Evolutionary conservation across 2,329 filamentous ascomycete species (phyloP).

Genomic region (Neospermospora avenae): DNA sequence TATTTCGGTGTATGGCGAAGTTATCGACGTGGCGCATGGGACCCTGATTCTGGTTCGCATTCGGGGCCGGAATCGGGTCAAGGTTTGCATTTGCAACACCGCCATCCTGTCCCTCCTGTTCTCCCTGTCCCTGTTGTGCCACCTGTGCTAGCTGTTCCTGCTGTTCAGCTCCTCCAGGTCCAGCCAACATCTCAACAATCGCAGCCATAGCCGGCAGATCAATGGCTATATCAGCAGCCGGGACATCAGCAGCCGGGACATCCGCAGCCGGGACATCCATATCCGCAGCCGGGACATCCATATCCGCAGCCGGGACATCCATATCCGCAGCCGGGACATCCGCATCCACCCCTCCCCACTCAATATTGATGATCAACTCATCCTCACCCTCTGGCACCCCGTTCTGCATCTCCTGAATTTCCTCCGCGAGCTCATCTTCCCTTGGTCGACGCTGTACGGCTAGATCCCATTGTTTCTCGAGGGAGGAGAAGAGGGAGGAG

Average conservation of each 20-base stretch:
- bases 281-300: no score
- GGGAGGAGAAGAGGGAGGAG: conserved; percentile 25
- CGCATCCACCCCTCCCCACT: conserved; percentile 12
- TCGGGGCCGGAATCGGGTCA: neutral
- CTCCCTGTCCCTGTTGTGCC: no score
- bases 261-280: no score
- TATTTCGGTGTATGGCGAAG: conserved; percentile 27
- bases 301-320: neutral
- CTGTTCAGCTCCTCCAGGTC: no score
- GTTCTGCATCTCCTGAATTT: conserved; percentile 36
- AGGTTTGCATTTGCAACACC: neutral
- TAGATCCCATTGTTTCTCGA: conserved; percentile 34
- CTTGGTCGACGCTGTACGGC: conserved; percentile 34
- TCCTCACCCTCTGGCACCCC: conserved; percentile 34
- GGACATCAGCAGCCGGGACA: no score
- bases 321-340: neutral
- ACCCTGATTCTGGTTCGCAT: neutral
- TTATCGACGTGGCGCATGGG: conserved; percentile 7
- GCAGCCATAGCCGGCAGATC: no score
- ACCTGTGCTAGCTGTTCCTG: no score
- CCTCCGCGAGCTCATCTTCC: conserved; percentile 34
- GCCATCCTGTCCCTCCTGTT: neutral
- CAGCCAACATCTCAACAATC: no score
- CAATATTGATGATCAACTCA: conserved; percentile 29
- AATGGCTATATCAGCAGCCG: no score